Conservation (phyloP, 2,329 filamentous ascomycete species). For the Ceratocystis eucalypticola region DNA sequence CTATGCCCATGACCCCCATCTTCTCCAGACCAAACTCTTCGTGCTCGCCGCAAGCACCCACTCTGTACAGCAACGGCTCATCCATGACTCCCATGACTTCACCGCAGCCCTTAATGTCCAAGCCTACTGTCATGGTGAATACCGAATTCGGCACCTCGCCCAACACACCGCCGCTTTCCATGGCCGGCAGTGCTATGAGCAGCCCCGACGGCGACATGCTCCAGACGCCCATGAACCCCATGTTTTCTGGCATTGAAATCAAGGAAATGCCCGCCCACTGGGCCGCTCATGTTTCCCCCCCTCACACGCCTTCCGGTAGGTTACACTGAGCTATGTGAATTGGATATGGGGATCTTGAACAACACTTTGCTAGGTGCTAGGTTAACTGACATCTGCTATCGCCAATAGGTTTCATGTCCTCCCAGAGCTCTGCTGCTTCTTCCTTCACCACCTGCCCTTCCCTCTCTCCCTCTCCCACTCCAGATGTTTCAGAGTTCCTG, state of each 20-base stretch:
- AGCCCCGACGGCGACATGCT: constrained; percentile 71
- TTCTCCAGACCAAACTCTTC: constrained; percentile 54
- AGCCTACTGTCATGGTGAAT: constrained; percentile 54
- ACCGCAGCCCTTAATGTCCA: constrained; percentile 58
- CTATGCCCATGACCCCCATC: constrained; percentile 48
- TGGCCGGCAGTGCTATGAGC: constrained; percentile 70
- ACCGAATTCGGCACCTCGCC: constrained; percentile 50
- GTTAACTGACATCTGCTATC: background rate
- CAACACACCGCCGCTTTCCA: constrained; percentile 74
- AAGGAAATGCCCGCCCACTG: constrained; percentile 49
- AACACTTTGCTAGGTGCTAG: too few relatives aligned
- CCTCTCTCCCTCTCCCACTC: constrained; percentile 63
- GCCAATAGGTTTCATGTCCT: constrained; percentile 19
- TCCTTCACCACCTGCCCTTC: constrained; percentile 55
- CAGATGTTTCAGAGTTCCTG: constrained; percentile 67
- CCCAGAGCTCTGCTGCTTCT: constrained; percentile 9
- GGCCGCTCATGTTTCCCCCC: constrained; percentile 64
- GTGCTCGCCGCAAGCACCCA: constrained; percentile 44
- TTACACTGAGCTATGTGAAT: constrained; percentile 21
- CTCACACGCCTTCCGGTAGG: constrained; percentile 74
- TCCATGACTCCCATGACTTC: constrained; percentile 60
- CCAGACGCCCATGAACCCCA: constrained; percentile 69
- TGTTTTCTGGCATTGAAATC: constrained; percentile 60
- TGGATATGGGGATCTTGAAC: too few relatives aligned
- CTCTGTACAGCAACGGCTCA: constrained; percentile 44